Percentiles rank a stretch among this genome's conserved stretches.
phyloP scores from a whole-genome alignment of 2,329 filamentous ascomycete genomes.

The Sporothrix globosa region DNA sequence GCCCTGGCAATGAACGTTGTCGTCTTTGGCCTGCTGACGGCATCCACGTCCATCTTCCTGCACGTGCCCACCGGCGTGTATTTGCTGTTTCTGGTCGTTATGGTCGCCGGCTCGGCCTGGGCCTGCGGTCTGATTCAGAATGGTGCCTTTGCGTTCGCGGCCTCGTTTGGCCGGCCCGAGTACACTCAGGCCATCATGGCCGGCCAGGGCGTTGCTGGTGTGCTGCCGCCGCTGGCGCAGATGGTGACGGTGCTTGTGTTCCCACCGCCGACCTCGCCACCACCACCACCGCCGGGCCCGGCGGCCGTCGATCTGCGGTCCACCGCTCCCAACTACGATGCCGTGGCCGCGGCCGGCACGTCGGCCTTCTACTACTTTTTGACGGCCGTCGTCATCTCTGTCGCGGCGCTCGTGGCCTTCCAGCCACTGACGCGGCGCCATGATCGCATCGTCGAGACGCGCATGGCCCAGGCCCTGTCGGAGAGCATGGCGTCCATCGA shows the following conservation, averaged over 20 bases:
- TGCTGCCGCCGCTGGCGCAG: slow-evolving; percentile 84
- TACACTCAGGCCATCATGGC: slow-evolving; percentile 98
- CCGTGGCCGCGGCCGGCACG: slow-evolving; percentile 51
- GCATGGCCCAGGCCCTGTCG: slow-evolving; percentile 54
- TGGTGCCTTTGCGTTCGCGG: slow-evolving; percentile 88
- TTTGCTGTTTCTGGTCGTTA: slow-evolving; percentile 77
- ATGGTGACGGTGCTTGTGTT: slow-evolving; percentile 78
- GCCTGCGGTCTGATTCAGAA: slow-evolving; percentile 90
- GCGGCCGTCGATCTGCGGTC: slow-evolving; percentile 1
- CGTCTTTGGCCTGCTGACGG: slow-evolving; percentile 75
- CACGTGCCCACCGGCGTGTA: slow-evolving; percentile 66
- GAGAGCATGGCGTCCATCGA: slow-evolving; percentile 56
- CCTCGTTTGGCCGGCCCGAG: slow-evolving; percentile 79
- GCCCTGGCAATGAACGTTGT: slow-evolving; percentile 77
- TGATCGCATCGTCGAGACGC: slow-evolving; percentile 55
- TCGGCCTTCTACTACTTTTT: slow-evolving; percentile 91
- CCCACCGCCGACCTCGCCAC: slow-evolving; percentile 46
- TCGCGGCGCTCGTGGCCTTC: slow-evolving; percentile 71
- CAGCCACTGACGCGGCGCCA: slow-evolving; percentile 69
- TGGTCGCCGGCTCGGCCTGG: slow-evolving; percentile 77
- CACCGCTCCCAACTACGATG: slow-evolving; percentile 38
- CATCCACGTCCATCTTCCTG: slow-evolving; percentile 74
- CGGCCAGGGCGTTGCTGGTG: slow-evolving; percentile 88
- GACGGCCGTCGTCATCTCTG: slow-evolving; percentile 78
- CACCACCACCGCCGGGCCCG: slow-evolving; percentile 3